These are phyloP conservation scores for Medicago ruthenica DNA, from an alignment of 306 rosid species.

Conservation along the genomic window DNA sequence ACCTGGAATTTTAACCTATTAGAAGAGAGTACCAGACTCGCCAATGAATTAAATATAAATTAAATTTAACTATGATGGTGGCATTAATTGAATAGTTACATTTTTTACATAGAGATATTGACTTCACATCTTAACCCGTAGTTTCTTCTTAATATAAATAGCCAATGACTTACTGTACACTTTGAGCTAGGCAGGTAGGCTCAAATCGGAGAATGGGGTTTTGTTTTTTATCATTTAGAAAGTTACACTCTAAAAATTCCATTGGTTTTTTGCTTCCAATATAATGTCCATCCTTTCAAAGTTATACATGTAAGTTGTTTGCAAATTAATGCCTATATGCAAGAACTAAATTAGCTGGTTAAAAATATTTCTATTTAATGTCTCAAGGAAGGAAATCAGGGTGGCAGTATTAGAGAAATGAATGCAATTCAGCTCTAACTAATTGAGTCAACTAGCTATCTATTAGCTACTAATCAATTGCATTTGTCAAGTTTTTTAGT, in stretches of 20 bases:
- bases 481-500: neutral
- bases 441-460: neutral
- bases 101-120: neutral
- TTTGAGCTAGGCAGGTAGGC: slow-evolving; percentile 10
- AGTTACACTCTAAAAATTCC: slow-evolving; percentile 8
- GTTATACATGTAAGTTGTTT: neutral
- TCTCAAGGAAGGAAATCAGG: neutral
- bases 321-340: slow-evolving; percentile 21
- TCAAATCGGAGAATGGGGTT: slow-evolving; percentile 12
- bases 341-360: slow-evolving; percentile 17
- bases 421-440: slow-evolving; percentile 2
- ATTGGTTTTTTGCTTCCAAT: neutral
- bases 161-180: neutral
- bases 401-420: neutral
- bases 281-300: neutral
- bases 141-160: slow-evolving; percentile 22
- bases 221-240: slow-evolving; percentile 6
- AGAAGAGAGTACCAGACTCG: slow-evolving; percentile 39
- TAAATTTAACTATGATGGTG: slow-evolving; percentile 15
- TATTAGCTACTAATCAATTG: neutral
- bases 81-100: slow-evolving; percentile 14
- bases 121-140: neutral
- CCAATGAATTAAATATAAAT: slow-evolving; percentile 27
- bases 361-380: slow-evolving; percentile 17
- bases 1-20: slow-evolving; percentile 63